Evolutionary conservation across 1,139 yeast genomes (phyloP).

Genomic region (Komagataea norvegica): DNA sequence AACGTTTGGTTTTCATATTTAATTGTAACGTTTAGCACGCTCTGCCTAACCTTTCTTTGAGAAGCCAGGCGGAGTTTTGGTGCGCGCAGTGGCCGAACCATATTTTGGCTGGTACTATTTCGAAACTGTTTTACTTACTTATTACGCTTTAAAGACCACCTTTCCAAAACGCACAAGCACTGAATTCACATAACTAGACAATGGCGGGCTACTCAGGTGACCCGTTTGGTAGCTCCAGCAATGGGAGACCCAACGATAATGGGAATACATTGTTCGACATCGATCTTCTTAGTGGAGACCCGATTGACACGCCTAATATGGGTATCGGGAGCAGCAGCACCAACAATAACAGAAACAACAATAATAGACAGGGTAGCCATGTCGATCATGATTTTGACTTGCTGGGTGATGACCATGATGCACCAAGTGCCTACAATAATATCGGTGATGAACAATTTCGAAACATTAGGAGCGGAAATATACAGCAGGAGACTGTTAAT

Average conservation of each 20-base stretch:
- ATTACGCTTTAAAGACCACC: too few relatives aligned
- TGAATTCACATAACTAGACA: too few relatives aligned
- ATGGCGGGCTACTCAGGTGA: neutral
- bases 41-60: too few relatives aligned
- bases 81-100: too few relatives aligned
- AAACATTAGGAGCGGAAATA: conserved; percentile 22
- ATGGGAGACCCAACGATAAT: neutral
- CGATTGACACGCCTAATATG: too few relatives aligned
- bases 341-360: conserved; percentile 3
- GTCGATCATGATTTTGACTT: conserved; percentile 14
- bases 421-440: conserved; percentile 14
- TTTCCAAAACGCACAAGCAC: too few relatives aligned
- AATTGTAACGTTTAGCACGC: too few relatives aligned
- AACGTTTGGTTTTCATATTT: too few relatives aligned
- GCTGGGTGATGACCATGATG: conserved; percentile 14
- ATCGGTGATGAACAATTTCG: conserved; percentile 12
- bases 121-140: too few relatives aligned
- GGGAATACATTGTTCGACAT: conserved; percentile 29
- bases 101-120: too few relatives aligned
- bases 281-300: conserved; percentile 23
- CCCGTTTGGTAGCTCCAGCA: conserved; percentile 1
- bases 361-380: conserved; percentile 8
- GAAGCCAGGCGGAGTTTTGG: too few relatives aligned
- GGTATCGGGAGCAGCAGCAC: neutral
- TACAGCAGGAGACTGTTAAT: conserved; percentile 31